Percentiles rank a stretch among this genome's conserved stretches.
Evolutionary conservation across 2,329 filamentous ascomycete species (phyloP).

Genomic region (Penicillium janthinellum): DNA sequence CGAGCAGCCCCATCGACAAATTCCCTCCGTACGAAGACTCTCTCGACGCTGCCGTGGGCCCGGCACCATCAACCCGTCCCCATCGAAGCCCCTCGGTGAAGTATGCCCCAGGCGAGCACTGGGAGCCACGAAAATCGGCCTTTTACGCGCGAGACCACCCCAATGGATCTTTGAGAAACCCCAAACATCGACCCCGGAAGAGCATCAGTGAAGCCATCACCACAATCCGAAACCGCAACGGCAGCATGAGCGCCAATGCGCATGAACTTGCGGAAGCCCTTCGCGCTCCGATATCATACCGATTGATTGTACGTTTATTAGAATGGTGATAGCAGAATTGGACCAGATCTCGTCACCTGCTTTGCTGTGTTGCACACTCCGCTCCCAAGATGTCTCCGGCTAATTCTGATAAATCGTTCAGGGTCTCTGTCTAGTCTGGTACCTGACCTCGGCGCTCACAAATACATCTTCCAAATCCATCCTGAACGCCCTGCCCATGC

Average conservation of each 20-base stretch:
- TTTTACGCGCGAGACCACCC: conserved; percentile 49
- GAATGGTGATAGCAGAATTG: background rate
- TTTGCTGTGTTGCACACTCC: background rate
- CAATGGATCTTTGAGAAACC: conserved; percentile 34
- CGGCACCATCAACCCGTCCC: conserved; percentile 19
- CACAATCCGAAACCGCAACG: conserved; percentile 76
- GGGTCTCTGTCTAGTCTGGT: conserved; percentile 88
- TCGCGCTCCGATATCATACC: conserved; percentile 84
- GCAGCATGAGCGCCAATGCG: conserved; percentile 87
- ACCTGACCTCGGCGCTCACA: conserved; percentile 89
- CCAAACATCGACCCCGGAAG: conserved; percentile 72
- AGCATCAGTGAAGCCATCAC: conserved; percentile 86
- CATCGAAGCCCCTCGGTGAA: conserved; percentile 31
- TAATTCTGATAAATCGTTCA: conserved; percentile 47
- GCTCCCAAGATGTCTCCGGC: conserved; percentile 63
- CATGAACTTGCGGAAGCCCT: conserved; percentile 91
- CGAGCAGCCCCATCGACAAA: conserved; percentile 43
- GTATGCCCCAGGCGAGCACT: conserved; percentile 53
- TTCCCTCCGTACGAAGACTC: conserved; percentile 48
- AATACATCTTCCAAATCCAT: conserved; percentile 99
- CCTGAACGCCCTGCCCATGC: conserved; percentile 84
- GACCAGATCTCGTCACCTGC: background rate
- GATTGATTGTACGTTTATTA: conserved; percentile 69
- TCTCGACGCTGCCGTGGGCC: conserved; percentile 31
- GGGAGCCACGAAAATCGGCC: conserved; percentile 62